Evolutionary conservation across 768 basidiomycete genomes (phyloP), one percentile per base, ranked within the genome.

Genomic region (Naganishia antarctica): DNA sequence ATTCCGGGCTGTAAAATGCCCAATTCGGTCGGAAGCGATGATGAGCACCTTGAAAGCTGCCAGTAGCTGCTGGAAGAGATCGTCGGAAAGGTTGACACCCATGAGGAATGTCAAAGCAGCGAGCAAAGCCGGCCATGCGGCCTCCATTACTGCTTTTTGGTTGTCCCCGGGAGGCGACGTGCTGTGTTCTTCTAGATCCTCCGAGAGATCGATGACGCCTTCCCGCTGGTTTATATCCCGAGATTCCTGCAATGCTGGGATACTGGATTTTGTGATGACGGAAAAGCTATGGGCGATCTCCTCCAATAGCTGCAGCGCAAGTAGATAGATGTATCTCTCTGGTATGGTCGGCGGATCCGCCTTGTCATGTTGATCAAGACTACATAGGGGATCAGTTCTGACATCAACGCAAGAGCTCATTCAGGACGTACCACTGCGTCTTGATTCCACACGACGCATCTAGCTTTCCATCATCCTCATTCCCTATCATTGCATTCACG

Each of bases 301-400:
- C 29, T 88, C 83, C 9, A 97, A 82, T 71, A 88, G 92, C 70
- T 97, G 92, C 0, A 96, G 83, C 0, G 86, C 90, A 1, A 99
- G 83, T 8, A 99, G 86, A 73, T 93, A 94, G 67, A 94, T 83
- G 74, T 99, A 97, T 3, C 88, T 83, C 64, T 99, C 96, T 0
- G 96, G 94, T 60, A 97, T 92, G 0, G 85, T 82, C 0, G 96
- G 96, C 0, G 92, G 85, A 70, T 99, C 96, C 0, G 91, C 88
- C 76, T 99, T 99, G 80, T 99, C 94, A 13, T 97, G 84, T 76
- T 98, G 96, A 74, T 99, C 94, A 70, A 99, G 97, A 74, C 93
- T 96, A 70, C 4, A 18, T 53, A 58, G 58, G 43, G 41, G 62
- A 65, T 66, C 53, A 57, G 68, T n/a, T n/a, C 50, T 62, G 25